A percentile compares a stretch with the other conserved stretches of the same genome.
Conservation (phyloP, 768 basidiomycete species). For the Goffeauzyma gilvescens region DNA sequence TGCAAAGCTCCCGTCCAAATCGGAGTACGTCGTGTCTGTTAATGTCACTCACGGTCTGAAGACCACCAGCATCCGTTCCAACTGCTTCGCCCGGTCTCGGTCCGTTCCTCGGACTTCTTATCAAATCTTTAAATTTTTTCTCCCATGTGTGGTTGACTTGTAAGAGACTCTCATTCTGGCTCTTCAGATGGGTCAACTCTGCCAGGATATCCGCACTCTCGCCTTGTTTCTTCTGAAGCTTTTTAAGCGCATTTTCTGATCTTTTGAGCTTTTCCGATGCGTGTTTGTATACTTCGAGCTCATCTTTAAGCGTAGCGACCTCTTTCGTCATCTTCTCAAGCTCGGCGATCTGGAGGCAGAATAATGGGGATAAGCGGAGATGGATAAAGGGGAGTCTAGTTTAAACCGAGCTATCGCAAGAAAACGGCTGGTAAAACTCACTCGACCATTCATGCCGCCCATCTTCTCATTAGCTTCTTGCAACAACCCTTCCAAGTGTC, state of each 20-base stretch:
- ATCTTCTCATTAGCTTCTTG: constrained; percentile 43
- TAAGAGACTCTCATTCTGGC: constrained; percentile 76
- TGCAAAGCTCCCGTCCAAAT: constrained; percentile 43
- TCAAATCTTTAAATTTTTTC: constrained; percentile 1
- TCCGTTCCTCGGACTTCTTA: constrained; percentile 15
- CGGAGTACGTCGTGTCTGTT: neutral
- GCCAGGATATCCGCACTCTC: constrained; percentile 54
- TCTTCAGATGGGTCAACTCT: constrained; percentile 47
- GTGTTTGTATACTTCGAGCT: constrained; percentile 86
- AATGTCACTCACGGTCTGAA: neutral
- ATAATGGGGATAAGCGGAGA: neutral
- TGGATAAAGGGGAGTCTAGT: neutral
- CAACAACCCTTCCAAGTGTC: constrained; percentile 58
- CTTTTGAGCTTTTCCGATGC: constrained; percentile 80
- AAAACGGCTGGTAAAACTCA: constrained; percentile 4
- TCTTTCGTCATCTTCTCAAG: constrained; percentile 60
- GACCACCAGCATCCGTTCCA: neutral
- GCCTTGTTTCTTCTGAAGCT: constrained; percentile 95
- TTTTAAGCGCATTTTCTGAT: constrained; percentile 93
- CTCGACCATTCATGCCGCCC: constrained; percentile 44
- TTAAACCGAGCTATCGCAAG: neutral
- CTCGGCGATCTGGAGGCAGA: constrained; percentile 44
- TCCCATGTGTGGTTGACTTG: constrained; percentile 42
- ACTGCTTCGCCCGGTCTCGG: neutral
- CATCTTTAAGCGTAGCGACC: constrained; percentile 63